phyloP scores from a whole-genome alignment of 805 yeast genomes.

The Schwanniomyces occidentalis region DNA sequence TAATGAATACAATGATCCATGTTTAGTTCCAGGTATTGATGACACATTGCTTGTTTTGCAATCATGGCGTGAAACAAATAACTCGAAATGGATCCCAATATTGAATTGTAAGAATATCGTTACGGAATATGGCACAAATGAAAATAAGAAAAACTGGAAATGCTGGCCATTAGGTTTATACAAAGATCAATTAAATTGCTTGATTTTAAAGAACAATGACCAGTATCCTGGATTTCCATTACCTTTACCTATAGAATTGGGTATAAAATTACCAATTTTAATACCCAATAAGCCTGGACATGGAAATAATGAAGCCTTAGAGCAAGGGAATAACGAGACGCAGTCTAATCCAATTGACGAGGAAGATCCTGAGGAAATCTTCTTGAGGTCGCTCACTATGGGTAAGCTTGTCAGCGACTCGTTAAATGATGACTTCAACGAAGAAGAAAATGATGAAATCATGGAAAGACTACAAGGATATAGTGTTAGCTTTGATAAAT shows the following conservation, averaged over 20 bases:
- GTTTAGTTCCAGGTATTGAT: constrained; percentile 71
- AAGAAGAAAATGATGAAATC: constrained; percentile 35
- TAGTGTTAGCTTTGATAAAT: constrained; percentile 66
- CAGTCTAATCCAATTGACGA: constrained; percentile 9
- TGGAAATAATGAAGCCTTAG: constrained; percentile 19
- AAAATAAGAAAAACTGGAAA: constrained; percentile 50
- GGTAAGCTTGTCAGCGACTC: constrained; percentile 65
- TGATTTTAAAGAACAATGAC: constrained; percentile 64
- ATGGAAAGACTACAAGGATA: constrained; percentile 53
- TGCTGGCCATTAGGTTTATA: constrained; percentile 89
- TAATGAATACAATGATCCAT: constrained; percentile 87
- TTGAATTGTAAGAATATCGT: constrained; percentile 54
- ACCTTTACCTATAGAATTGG: constrained; percentile 79
- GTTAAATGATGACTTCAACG: constrained; percentile 26
- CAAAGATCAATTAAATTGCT: constrained; percentile 68
- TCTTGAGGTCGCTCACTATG: constrained; percentile 58
- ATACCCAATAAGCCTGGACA: constrained; percentile 17
- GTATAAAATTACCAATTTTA: constrained; percentile 63
- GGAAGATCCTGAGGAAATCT: constrained; percentile 60
- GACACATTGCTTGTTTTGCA: constrained; percentile 69
- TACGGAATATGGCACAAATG: constrained; percentile 50
- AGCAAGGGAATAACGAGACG: constrained; percentile 4
- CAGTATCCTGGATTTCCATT: constrained; percentile 81
- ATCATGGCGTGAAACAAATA: constrained; percentile 75
- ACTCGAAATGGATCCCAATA: constrained; percentile 86